Evolutionary conservation across 768 basidiomycete species (phyloP).

Genomic region (Phanerochaete sordida): DNA sequence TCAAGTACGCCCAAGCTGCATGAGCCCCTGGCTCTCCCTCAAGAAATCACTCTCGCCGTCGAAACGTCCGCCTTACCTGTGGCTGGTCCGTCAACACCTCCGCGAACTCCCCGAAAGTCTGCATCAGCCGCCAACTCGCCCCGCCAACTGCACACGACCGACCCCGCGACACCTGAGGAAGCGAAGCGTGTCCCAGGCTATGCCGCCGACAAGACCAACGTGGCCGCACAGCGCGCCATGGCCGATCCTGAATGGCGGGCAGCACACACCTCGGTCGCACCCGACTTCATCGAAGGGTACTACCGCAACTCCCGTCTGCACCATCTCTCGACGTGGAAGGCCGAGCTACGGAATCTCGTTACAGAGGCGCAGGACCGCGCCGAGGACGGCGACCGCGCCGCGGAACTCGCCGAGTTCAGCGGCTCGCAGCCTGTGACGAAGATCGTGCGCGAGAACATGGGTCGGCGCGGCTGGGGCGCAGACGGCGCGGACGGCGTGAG

Average conservation of each 20-base stretch:
- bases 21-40: neutral
- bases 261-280: constrained; percentile 81
- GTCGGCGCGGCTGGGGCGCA: constrained; percentile 22
- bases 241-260: constrained; percentile 81
- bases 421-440: constrained; percentile 27
- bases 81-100: constrained; percentile 2
- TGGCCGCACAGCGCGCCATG: constrained; percentile 74
- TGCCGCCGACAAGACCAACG: constrained; percentile 66
- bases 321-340: constrained; percentile 88
- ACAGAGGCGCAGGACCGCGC: constrained; percentile 73
- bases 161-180: constrained; percentile 39
- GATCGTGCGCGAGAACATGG: constrained; percentile 26
- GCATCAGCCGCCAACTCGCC: constrained; percentile 10
- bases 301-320: constrained; percentile 86
- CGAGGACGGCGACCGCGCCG: constrained; percentile 33
- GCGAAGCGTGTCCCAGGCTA: constrained; percentile 56
- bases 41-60: no score
- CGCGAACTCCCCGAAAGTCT: constrained; percentile 15
- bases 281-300: constrained; percentile 77
- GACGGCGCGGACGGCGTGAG: constrained; percentile 33
- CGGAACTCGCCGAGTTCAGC: neutral
- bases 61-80: no score
- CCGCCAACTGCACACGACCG: constrained; percentile 35
- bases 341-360: constrained; percentile 79
- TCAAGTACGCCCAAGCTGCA: neutral